Evolutionary conservation across 345 rosid species (phyloP), one percentile per base, ranked within the genome.

Genomic region (Psidium friedrichsthalianum): DNA sequence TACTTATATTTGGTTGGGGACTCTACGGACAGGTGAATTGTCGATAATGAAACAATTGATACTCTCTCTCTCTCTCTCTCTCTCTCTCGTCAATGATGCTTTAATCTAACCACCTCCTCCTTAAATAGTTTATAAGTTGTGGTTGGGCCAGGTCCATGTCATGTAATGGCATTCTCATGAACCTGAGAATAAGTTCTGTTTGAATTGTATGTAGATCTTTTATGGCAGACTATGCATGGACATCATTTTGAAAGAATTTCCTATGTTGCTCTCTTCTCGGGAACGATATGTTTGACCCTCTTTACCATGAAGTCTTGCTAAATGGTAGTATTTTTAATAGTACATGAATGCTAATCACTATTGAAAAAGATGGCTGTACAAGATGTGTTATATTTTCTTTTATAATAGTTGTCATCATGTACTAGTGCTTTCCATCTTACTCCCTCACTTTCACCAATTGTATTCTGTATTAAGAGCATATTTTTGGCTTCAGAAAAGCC

Each of bases 1-100:
- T 98, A 18, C 95, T 98, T 83, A 91, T 98, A n/a, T 98, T 98
- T 90, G 99, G 99, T 55, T 98, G 99, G 99, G 99, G 99, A 85
- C 98, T 95, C 87, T 96, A 98, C 85, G 99, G 99, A 90, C 99
- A 98, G 99, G 99, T 96, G 88, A 92, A 74, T 57, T 24, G 56
- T 84, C 8, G 7, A 69, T 69, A 69, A 18, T 69, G 78, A 42
- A 69, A 32, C 10, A 69, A 69, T 36, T 64, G 78, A 69, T 32
- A 3, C 78, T 69, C 78, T 69, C 78, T 69, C 78, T 69, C 78
- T 64, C 76, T 64, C 76, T 64, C 76, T 64, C 61, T 56, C 61
- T 57, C 29, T 57, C 61, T 58, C 36, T n/a, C 74, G 10, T 21
- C 78, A 36, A 69, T 36, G 78, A 69, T 32, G 76, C 76, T 32